phyloP scores from a whole-genome alignment of 306 rosid genomes.

The Rosa chinensis region DNA sequence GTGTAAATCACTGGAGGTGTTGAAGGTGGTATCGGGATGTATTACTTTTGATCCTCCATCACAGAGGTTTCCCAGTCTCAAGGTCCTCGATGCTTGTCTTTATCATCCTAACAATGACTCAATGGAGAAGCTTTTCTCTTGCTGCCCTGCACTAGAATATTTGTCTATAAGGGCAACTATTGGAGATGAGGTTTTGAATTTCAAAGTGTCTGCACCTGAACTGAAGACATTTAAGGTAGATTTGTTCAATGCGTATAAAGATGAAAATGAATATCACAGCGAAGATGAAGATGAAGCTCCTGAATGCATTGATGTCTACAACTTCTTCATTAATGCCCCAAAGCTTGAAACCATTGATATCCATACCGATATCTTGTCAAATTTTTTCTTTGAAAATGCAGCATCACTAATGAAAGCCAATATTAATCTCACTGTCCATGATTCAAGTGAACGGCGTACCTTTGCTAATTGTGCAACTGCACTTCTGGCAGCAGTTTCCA shows the following conservation, averaged over 20 bases:
- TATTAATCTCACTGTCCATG: not conserved
- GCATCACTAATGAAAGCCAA: not conserved
- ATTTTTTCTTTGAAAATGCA: not conserved
- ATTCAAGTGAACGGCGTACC: not conserved
- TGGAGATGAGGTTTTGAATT: not conserved
- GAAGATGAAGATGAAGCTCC: not conserved
- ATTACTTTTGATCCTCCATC: conserved; percentile 1
- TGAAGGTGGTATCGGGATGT: not conserved
- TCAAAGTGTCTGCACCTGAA: not conserved
- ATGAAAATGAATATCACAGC: not conserved
- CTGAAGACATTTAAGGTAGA: not conserved
- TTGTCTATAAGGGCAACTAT: not conserved
- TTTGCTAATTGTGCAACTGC: conserved; percentile 1
- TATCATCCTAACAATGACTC: not conserved
- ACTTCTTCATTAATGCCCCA: conserved; percentile 8
- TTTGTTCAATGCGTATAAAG: not conserved
- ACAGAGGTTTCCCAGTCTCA: not conserved
- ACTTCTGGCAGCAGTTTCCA: not conserved
- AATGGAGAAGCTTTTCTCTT: conserved; percentile 2
- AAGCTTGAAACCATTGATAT: not conserved
- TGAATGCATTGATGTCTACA: not conserved
- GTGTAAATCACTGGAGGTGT: not conserved
- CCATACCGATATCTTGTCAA: not conserved
- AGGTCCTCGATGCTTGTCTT: not conserved
- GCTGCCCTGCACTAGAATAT: not conserved